phyloP scores from a whole-genome alignment of 192 early-diverging fungal genomes.

The Podila clonocystis region DNA sequence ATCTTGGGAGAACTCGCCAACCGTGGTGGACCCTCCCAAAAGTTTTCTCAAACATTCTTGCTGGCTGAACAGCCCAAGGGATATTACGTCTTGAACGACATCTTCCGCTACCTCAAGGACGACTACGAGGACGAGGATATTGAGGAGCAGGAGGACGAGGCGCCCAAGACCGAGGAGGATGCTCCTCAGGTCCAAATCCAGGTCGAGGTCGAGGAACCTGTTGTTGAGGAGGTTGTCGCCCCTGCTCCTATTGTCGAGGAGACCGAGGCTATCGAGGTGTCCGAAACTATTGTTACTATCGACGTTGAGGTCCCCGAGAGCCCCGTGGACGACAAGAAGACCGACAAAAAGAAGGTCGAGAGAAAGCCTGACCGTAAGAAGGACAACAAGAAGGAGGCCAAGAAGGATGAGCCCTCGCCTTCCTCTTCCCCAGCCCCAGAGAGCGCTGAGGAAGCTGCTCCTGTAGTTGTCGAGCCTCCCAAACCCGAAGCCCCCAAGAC shows the following conservation, averaged over 20 bases:
- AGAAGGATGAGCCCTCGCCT: conserved; percentile 35
- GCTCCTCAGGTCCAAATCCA: conserved; percentile 5
- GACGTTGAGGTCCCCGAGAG: conserved; percentile 43
- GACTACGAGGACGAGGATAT: conserved; percentile 66
- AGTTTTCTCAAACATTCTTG: conserved; percentile 94
- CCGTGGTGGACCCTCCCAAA: conserved; percentile 78
- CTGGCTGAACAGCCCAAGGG: conserved; percentile 88
- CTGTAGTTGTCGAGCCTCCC: conserved; percentile 53
- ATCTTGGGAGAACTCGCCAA: conserved; percentile 94
- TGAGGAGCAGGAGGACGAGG: conserved; percentile 46
- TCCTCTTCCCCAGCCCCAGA: conserved; percentile 12
- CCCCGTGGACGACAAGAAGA: conserved; percentile 29
- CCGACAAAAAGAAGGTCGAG: conserved; percentile 23
- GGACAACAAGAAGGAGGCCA: conserved; percentile 8
- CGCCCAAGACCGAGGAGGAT: conserved; percentile 20
- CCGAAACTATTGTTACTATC: background rate
- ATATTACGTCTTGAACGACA: conserved; percentile 95
- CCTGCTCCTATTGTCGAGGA: conserved; percentile 6
- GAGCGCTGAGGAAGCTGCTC: conserved; percentile 15
- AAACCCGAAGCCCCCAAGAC: conserved; percentile 66
- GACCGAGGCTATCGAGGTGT: background rate
- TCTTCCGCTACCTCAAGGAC: conserved; percentile 95
- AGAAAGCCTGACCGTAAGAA: conserved; percentile 30
- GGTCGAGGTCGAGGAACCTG: conserved; percentile 1
- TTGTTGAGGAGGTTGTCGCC: conserved; percentile 2